Evolutionary conservation across 225 moss, liverwort and hornwort genomes (phyloP).

Genomic region (Pleurozium schreberi): DNA sequence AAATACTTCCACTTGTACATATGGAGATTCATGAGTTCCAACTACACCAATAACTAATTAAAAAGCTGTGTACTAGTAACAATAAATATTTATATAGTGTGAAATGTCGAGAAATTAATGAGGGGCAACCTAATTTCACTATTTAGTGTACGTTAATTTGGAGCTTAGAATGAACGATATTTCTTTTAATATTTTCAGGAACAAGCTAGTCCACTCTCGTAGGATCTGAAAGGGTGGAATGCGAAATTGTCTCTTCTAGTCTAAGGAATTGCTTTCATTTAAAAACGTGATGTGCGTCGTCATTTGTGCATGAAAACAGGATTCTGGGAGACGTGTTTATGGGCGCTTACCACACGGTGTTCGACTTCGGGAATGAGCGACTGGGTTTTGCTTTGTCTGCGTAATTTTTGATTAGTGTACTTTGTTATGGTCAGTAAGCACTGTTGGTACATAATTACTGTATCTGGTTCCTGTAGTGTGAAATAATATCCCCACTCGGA

Average conservation of each 20-base stretch:
- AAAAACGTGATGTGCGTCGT: neutral
- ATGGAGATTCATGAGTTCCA: too few relatives aligned
- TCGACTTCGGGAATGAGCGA: conserved; percentile 77
- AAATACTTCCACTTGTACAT: too few relatives aligned
- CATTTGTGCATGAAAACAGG: conserved; percentile 35
- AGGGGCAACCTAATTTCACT: too few relatives aligned
- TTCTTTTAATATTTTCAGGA: neutral
- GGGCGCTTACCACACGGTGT: conserved; percentile 85
- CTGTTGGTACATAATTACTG: neutral
- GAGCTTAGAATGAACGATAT: neutral
- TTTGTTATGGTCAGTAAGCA: neutral
- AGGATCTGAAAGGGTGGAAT: neutral
- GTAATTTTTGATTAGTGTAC: neutral
- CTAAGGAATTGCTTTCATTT: neutral
- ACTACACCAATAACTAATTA: too few relatives aligned
- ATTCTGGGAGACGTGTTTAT: conserved; percentile 88
- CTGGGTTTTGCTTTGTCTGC: conserved; percentile 67
- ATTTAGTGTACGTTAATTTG: neutral
- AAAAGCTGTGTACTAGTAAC: too few relatives aligned
- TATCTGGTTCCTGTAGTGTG: neutral
- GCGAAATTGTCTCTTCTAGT: neutral
- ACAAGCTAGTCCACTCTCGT: neutral
- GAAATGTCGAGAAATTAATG: too few relatives aligned
- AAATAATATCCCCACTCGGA: neutral
- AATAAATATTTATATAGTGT: too few relatives aligned